Evolutionary conservation across 768 basidiomycete genomes (phyloP).

Genomic region (Russula brevipes): DNA sequence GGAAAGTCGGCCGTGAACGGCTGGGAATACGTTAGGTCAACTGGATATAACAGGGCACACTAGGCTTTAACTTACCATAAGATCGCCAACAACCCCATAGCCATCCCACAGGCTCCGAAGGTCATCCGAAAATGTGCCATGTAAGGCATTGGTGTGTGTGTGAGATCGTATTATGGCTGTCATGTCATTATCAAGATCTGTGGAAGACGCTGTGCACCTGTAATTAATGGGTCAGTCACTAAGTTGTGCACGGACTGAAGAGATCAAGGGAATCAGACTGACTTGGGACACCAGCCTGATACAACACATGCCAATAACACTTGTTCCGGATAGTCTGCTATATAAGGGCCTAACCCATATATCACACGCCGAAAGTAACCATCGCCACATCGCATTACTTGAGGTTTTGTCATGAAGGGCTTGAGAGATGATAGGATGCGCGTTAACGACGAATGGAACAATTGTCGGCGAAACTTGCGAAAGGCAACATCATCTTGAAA

Average conservation of each 20-base stretch:
- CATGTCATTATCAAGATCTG: neutral
- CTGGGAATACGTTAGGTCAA: neutral
- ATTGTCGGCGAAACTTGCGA: too few species aligned
- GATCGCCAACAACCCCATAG: neutral
- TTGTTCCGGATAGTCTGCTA: slow-evolving; percentile 40
- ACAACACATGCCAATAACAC: slow-evolving; percentile 23
- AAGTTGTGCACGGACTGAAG: too few species aligned
- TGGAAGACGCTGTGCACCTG: neutral
- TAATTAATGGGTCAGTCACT: too few species aligned
- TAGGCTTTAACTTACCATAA: neutral
- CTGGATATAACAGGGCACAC: neutral
- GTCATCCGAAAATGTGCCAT: too few species aligned
- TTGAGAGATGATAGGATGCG: neutral
- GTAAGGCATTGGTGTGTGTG: too few species aligned
- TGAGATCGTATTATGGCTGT: too few species aligned
- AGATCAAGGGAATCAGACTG: neutral
- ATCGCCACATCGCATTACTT: slow-evolving; percentile 21
- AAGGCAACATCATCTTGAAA: neutral
- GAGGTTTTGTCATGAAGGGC: neutral
- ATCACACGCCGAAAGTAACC: slow-evolving; percentile 29
- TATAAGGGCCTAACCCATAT: slow-evolving; percentile 31
- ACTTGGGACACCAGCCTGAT: slow-evolving; percentile 30
- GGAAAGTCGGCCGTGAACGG: neutral
- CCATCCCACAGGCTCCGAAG: too few species aligned
- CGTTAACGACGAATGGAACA: too few species aligned